Conservation (phyloP, 2,329 filamentous ascomycete genomes). For the Neophaeococcomyces aloes region DNA sequence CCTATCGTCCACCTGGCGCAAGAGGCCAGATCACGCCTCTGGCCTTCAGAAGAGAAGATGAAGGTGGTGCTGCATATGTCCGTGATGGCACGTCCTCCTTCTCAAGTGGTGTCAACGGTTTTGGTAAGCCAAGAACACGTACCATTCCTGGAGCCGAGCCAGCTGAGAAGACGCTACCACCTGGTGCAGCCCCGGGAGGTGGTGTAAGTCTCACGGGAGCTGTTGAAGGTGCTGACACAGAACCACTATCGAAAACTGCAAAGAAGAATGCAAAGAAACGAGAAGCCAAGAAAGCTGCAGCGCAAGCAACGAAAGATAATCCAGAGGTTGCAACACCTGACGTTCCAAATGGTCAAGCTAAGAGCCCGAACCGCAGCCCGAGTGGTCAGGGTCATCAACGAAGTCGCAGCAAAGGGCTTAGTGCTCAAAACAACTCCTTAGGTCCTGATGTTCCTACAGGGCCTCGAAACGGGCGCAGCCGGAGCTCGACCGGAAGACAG, state of each 20-base stretch:
- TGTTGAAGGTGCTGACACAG: slow-evolving; percentile 49
- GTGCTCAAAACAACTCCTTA: slow-evolving; percentile 14
- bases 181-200: slow-evolving; percentile 58
- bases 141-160: slow-evolving; percentile 80
- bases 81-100: slow-evolving; percentile 66
- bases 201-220: slow-evolving; percentile 57
- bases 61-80: slow-evolving; percentile 81
- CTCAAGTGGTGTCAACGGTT: slow-evolving; percentile 59
- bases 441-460: slow-evolving; percentile 17
- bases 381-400: slow-evolving; percentile 42
- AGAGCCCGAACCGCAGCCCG: slow-evolving; percentile 28
- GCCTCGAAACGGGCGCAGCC: slow-evolving; percentile 19
- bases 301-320: slow-evolving; percentile 53
- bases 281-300: slow-evolving; percentile 81
- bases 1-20: slow-evolving; percentile 88
- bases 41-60: slow-evolving; percentile 94
- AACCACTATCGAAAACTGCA: slow-evolving; percentile 69
- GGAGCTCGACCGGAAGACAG: slow-evolving; percentile 23
- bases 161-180: slow-evolving; percentile 48
- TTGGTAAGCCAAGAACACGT: slow-evolving; percentile 61
- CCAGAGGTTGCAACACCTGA: slow-evolving; percentile 14
- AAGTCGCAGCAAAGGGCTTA: slow-evolving; percentile 35
- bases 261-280: slow-evolving; percentile 99
- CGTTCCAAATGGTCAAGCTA: slow-evolving; percentile 16
- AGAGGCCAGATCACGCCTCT: slow-evolving; percentile 79